These are phyloP conservation scores for Cucumis cinereus DNA, from an alignment of 306 rosid genomes.

Conservation along the genomic window DNA sequence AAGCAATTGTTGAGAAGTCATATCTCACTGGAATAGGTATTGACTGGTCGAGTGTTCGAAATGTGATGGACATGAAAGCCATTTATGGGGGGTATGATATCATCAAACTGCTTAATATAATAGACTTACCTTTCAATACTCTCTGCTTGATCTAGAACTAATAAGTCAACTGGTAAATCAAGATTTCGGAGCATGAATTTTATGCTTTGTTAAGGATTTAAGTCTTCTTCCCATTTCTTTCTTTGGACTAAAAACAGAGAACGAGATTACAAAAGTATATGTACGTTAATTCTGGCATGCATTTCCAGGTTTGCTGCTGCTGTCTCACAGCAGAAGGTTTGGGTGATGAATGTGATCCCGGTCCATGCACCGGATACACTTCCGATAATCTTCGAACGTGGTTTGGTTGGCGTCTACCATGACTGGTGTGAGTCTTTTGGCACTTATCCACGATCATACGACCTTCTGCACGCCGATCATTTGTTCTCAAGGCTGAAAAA, in stretches of 20 bases:
- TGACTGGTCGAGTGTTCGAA: slow-evolving; percentile 73
- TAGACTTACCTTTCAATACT: slow-evolving; percentile 9
- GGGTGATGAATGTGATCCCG: slow-evolving; percentile 97
- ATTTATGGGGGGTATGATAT: slow-evolving; percentile 81
- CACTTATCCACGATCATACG: slow-evolving; percentile 87
- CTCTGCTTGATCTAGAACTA: slow-evolving; percentile 10
- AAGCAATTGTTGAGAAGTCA: slow-evolving; percentile 56
- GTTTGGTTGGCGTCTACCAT: slow-evolving; percentile 72
- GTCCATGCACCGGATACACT: slow-evolving; percentile 80
- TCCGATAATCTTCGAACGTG: slow-evolving; percentile 81
- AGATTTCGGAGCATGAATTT: neutral
- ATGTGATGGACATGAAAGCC: slow-evolving; percentile 96
- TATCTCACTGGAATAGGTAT: slow-evolving; percentile 83
- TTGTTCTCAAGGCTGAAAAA: slow-evolving; percentile 87
- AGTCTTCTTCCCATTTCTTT: neutral
- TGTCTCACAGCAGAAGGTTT: slow-evolving; percentile 60
- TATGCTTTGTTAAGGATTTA: neutral
- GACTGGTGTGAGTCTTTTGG: slow-evolving; percentile 96
- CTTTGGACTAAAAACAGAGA: neutral
- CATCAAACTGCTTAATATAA: slow-evolving; percentile 10
- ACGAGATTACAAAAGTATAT: neutral
- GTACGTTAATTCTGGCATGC: neutral
- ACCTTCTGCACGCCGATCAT: slow-evolving; percentile 90
- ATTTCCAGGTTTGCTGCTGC: slow-evolving; percentile 72
- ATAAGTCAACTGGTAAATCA: neutral